phyloP scores from a whole-genome alignment of 192 early-diverging fungal species.

The Cladochytrium replicatum region DNA sequence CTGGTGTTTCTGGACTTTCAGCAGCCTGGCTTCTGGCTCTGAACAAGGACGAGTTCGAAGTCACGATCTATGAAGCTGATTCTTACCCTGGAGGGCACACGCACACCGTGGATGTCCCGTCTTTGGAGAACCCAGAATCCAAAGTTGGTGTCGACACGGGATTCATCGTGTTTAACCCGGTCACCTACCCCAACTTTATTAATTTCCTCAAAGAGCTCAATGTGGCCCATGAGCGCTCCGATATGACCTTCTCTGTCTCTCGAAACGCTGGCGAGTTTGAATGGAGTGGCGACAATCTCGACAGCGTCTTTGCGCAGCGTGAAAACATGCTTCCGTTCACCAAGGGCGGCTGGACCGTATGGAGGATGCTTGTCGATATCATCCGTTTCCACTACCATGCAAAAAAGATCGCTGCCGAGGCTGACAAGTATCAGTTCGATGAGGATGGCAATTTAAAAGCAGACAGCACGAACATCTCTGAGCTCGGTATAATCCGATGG shows the following conservation, averaged over 20 bases:
- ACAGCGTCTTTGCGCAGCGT: conserved; percentile 44
- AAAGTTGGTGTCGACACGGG: conserved; percentile 53
- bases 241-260: conserved; percentile 57
- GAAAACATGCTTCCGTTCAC: conserved; percentile 30
- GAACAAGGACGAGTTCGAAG: conserved; percentile 19
- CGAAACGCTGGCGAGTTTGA: conserved; percentile 49
- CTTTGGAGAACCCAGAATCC: conserved; percentile 10
- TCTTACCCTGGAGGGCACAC: conserved; percentile 53
- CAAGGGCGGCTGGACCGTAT: conserved; percentile 24
- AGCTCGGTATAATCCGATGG: neutral
- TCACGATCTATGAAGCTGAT: conserved; percentile 40
- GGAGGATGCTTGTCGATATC: conserved; percentile 44
- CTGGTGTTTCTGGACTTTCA: conserved; percentile 34
- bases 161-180: conserved; percentile 55
- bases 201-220: conserved; percentile 29
- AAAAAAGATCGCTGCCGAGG: conserved; percentile 30
- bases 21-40: conserved; percentile 46
- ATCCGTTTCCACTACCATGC: conserved; percentile 46
- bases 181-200: conserved; percentile 56
- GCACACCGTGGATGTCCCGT: conserved; percentile 44
- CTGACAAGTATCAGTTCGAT: conserved; percentile 34
- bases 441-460: conserved; percentile 15
- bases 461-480: neutral
- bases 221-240: conserved; percentile 29
- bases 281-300: conserved; percentile 48